Conservation (phyloP, 352 stramenopile genomes). For the Pythium plurisporium region DNA sequence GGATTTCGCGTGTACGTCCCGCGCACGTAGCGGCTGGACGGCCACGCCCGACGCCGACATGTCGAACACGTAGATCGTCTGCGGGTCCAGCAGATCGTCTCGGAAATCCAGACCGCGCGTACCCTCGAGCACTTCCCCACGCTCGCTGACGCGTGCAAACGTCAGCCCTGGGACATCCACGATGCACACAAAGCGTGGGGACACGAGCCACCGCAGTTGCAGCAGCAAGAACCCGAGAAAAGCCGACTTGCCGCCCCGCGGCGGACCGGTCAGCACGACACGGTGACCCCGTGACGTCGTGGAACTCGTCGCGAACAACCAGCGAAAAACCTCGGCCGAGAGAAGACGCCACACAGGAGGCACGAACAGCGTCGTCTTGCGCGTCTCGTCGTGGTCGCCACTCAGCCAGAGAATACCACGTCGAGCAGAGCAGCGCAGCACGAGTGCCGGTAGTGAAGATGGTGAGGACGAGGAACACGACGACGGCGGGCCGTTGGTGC, state of each 20-base stretch:
- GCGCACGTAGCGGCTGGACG: background rate
- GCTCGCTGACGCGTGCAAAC: background rate
- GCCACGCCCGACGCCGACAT: background rate
- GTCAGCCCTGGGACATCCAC: conserved; percentile 8
- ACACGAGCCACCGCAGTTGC: background rate
- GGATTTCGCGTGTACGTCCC: background rate
- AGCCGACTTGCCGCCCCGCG: conserved; percentile 9
- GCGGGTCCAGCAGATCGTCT: background rate
- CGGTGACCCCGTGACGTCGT: background rate
- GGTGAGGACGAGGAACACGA: background rate
- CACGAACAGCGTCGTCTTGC: background rate
- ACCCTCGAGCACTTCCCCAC: background rate
- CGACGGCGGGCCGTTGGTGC: background rate
- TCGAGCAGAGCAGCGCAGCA: background rate
- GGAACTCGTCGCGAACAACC: background rate
- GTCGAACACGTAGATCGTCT: conserved; percentile 9
- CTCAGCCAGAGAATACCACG: conserved; percentile 5
- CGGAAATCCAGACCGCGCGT: background rate
- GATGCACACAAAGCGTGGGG: background rate
- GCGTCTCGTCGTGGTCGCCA: background rate
- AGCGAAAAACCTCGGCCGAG: background rate
- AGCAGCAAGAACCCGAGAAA: conserved; percentile 14
- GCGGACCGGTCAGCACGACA: background rate
- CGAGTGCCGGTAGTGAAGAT: background rate
- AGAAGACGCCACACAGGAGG: background rate